A percentile compares a stretch with the other conserved stretches of the same genome.
phyloP scores from a whole-genome alignment of 495 filamentous ascomycete species.

The Evernia prunastri region DNA sequence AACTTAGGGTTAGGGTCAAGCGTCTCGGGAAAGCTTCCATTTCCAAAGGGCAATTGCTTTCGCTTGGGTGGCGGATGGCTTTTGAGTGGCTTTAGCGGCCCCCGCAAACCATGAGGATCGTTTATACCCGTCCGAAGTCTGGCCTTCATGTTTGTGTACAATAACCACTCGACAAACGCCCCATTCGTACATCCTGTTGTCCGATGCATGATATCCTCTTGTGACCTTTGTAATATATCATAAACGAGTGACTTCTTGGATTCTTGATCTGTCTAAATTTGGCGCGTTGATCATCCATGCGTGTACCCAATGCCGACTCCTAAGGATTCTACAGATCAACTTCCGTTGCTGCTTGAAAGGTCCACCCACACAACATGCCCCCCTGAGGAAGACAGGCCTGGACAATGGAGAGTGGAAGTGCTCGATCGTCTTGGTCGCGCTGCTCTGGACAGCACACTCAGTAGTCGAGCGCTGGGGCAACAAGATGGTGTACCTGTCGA shows the following conservation, averaged over 20 bases:
- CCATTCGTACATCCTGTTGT: background rate
- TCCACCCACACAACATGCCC: constrained; percentile 51
- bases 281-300: constrained; percentile 4
- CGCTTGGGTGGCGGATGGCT: background rate
- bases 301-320: constrained; percentile 54
- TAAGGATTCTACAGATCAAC: constrained; percentile 41
- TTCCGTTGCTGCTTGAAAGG: constrained; percentile 40
- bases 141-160: background rate
- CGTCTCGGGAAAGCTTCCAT: background rate
- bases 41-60: background rate
- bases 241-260: constrained; percentile 4
- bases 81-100: constrained; percentile 1
- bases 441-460: constrained; percentile 51
- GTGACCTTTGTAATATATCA: background rate
- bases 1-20: background rate
- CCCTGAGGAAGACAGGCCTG: constrained; percentile 44
- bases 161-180: background rate
- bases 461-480: constrained; percentile 54
- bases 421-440: constrained; percentile 22
- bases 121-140: background rate
- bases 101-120: constrained; percentile 4
- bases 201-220: constrained; percentile 12
- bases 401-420: constrained; percentile 37
- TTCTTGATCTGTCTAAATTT: background rate
- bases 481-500: constrained; percentile 23